Base-by-base conservation (phyloP, 129 eudicot species). In the Arctium lappa region DNA sequence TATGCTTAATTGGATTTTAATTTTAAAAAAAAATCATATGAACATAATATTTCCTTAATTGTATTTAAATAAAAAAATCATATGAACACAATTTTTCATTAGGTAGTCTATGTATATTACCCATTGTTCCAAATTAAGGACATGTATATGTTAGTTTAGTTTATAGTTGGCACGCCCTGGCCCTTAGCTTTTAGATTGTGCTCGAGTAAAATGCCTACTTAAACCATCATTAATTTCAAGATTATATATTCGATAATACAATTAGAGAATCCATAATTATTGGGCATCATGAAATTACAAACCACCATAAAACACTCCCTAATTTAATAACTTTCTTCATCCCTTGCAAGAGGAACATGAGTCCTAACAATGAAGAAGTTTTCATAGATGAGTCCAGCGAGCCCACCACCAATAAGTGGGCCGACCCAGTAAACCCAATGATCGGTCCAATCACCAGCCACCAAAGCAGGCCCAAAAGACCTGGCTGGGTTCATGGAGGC, bases 401-500 rank as follows among this genome's bases (percentile, higher is more conserved):
- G 86, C 34, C 91, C 97, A 50, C 98, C 98, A 10, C 97, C 98
- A 74, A 92, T 63, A 2, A 94, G 87, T 69, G 98, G 98, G 74
- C 98, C 98, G 76, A 94, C 92, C 98, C 97, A 94, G 15, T 94
- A 94, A 66, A 94, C 89, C 97, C 97, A 94, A 62, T 93, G 95
- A 30, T 92, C 91, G 2, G 97, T 92, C 97, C 97, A 94, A 38
- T 85, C 86, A 39, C 98, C 97, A 3, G 92, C 72, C n/a, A 92
- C 92, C 38, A 94, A 80, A 36, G 97, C 98, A 7, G 98, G 98
- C 76, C 97, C 98, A 72, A 94, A 94, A 3, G 98, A 92, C 16
- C 98, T 89, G 8, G 97, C 98, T 2, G 98, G 98, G 91, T 94
- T 94, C 98, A 94, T 94, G 1, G 98, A 92, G 3, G 96, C 98